These are phyloP conservation scores for Dictyostelium intermedium DNA, from an alignment of 78 protist species.

Conservation along the genomic window DNA sequence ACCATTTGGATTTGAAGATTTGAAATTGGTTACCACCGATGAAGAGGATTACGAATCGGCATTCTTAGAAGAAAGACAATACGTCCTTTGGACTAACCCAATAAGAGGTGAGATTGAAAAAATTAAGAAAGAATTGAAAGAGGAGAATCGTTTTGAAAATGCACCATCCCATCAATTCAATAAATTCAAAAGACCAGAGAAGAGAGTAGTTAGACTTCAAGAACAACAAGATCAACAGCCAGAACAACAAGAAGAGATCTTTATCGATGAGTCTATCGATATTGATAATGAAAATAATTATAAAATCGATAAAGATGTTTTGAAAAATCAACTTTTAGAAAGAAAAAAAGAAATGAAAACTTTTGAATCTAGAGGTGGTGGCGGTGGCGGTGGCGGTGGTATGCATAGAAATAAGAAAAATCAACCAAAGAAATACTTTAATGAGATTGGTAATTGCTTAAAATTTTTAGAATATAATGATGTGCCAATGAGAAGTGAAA, in stretches of 20 bases:
- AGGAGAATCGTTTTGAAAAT: neutral
- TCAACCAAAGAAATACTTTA: neutral
- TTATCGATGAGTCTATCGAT: neutral
- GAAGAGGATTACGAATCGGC: neutral
- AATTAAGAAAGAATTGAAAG: neutral
- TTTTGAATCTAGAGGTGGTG: neutral
- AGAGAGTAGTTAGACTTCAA: neutral
- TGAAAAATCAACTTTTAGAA: neutral
- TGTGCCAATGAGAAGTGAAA: neutral
- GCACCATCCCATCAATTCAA: neutral
- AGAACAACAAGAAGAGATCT: neutral
- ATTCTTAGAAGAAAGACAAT: neutral
- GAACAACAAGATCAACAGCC: neutral
- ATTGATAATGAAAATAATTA: conserved; percentile 18
- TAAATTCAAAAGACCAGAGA: neutral
- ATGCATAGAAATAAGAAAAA: conserved; percentile 66
- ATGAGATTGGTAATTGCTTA: conserved; percentile 32
- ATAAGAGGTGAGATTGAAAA: neutral
- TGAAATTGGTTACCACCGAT: neutral
- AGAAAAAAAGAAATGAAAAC: neutral
- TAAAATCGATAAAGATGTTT: neutral
- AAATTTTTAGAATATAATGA: neutral
- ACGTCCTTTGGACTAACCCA: neutral
- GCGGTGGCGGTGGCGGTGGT: too few species aligned
- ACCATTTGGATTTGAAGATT: neutral